These are phyloP conservation scores for Suillus placidus DNA, from an alignment of 768 basidiomycete species.

Conservation along the genomic window DNA sequence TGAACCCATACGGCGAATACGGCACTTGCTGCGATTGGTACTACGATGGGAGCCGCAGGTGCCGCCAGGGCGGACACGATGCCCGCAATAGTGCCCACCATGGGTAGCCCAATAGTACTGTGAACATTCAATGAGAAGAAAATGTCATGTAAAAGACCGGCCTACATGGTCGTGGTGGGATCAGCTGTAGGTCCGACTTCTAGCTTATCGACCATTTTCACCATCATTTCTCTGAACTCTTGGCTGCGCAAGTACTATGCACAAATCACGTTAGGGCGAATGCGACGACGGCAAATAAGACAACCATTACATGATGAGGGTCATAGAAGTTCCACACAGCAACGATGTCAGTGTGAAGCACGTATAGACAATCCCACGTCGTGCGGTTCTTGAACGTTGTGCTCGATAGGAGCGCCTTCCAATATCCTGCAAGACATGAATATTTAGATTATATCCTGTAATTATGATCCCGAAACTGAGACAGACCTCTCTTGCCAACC, in stretches of 20 bases:
- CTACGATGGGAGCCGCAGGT: neutral
- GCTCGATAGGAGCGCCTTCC: conserved; percentile 17
- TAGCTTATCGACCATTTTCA: neutral
- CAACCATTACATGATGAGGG: neutral
- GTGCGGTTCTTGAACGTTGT: conserved; percentile 8
- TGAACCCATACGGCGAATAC: conserved; percentile 2
- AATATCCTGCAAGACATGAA: conserved; percentile 20
- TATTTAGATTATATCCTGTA: neutral
- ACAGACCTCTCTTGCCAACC: conserved; percentile 4
- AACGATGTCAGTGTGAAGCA: conserved; percentile 23
- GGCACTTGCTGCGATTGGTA: neutral
- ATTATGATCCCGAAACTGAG: conserved; percentile 7
- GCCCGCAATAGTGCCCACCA: neutral
- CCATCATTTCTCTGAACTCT: conserved; percentile 13
- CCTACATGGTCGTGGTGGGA: neutral
- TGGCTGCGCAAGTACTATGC: neutral
- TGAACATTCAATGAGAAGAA: neutral
- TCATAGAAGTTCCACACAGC: conserved; percentile 21
- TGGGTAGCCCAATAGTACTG: neutral
- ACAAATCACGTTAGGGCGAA: neutral
- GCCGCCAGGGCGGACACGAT: neutral
- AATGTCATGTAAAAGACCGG: too few species aligned
- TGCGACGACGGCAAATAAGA: neutral
- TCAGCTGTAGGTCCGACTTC: neutral
- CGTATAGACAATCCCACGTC: conserved; percentile 13